Evolutionary conservation across 257 asterid genomes (phyloP), one percentile per base, ranked within the genome.

Genomic region (Jacaranda copaia): DNA sequence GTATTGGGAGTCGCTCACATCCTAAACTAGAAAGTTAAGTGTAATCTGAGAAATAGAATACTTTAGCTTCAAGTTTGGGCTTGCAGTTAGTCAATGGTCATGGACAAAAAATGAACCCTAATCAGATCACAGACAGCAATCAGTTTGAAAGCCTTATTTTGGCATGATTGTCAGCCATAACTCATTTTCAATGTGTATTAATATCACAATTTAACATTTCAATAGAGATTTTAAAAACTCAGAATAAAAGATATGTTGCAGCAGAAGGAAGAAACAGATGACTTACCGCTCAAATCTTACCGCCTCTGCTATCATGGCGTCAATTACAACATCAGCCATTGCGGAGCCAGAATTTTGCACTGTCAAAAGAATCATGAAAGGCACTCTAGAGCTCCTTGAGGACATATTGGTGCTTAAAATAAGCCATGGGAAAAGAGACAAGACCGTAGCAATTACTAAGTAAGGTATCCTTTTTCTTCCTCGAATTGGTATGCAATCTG

Each of bases 281-380:
- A 87, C 84, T 68, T 87, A 91, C 99, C 94, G 84, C 86, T 94
- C 99, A 60, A 74, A 85, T 84, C 96, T 88, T 63, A 87, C 97
- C 12, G 97, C 99, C 91, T 92, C 99, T 43, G 99, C 99, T 55
- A 94, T 94, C 99, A 94, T 94, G 38, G 99, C 99, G 80, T 94
- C 99, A 84, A 94, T 91, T 78, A 94, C 98, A 39, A 94, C 99
- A 68, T 94, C 99, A 72, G 99, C 97, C 99, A 92, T 94, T 71
- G 99, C 99, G 77, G 97, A 91, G 69, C 99, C 99, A 82, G 92
- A 86, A 77, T 94, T 94, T 88, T 94, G 99, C 76, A 88, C 73
- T 8, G 98, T 88, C 86, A 94, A 84, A 39, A 94, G 87, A 88
- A 92, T 87, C 97, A 91, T 89, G 76, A 94, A 84, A 71, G 90